A percentile compares a stretch with the other conserved stretches of the same genome.
phyloP scores from a whole-genome alignment of 495 filamentous ascomycete genomes.

The Penicillium roqueforti region DNA sequence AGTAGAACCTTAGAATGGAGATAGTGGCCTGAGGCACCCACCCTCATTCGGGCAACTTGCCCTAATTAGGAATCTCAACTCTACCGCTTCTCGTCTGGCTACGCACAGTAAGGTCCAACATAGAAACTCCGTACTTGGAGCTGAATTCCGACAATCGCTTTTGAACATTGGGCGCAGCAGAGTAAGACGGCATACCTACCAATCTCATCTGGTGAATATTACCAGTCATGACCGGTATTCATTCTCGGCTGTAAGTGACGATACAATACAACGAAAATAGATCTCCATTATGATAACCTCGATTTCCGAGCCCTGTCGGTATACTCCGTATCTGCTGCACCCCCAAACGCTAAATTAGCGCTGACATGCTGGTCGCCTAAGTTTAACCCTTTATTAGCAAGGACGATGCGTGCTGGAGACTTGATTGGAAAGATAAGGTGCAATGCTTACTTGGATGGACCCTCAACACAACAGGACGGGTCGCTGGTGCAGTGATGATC shows the following conservation, averaged over 20 bases:
- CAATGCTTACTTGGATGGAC: conserved; percentile 10
- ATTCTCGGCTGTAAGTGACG: conserved; percentile 3
- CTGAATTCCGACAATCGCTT: background rate
- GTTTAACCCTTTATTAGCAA: background rate
- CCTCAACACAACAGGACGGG: conserved; percentile 2
- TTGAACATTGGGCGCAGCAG: background rate
- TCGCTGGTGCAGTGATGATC: conserved; percentile 4
- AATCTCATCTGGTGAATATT: background rate
- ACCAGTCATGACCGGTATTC: conserved; percentile 7
- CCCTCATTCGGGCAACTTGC: too few relatives aligned
- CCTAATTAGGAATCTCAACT: too few relatives aligned
- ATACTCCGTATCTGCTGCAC: conserved; percentile 1
- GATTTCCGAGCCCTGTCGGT: conserved; percentile 1
- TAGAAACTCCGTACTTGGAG: background rate
- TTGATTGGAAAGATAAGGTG: conserved; percentile 16
- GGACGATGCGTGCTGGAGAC: background rate
- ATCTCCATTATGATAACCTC: conserved; percentile 7
- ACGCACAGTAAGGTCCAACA: too few relatives aligned
- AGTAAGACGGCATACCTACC: background rate
- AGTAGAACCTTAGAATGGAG: too few relatives aligned
- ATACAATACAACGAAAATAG: conserved; percentile 2
- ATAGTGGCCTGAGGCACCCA: too few relatives aligned
- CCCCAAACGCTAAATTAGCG: background rate
- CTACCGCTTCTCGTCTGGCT: too few relatives aligned
- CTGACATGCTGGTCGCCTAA: conserved; percentile 1